Conservation (phyloP, 148 eudicot genomes). For the Camellia japonica region DNA sequence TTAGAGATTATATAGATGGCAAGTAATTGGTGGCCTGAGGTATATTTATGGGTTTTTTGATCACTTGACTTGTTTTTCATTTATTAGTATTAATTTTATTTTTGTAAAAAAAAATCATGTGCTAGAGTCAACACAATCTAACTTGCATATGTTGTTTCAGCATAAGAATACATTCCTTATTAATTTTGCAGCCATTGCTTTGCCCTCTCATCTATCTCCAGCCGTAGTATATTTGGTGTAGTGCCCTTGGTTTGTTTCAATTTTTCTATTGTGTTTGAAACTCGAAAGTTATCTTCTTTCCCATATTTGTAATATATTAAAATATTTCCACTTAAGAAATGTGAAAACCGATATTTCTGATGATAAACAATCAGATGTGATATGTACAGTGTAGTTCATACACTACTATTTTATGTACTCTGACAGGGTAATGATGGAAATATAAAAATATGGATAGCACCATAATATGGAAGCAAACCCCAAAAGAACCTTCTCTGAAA, state of each 20-base stretch:
- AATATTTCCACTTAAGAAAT: neutral
- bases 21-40: no score
- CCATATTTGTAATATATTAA: neutral
- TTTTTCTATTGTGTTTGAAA: constrained; percentile 1
- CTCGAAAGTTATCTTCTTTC: neutral
- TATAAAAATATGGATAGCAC: neutral
- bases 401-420: no score
- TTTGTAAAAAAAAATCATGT: neutral
- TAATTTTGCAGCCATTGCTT: neutral
- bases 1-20: neutral
- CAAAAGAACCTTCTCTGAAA: no score
- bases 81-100: no score
- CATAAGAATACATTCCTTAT: neutral
- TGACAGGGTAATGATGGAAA: neutral
- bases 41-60: no score
- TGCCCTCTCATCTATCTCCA: neutral
- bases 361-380: no score
- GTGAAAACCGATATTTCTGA: neutral
- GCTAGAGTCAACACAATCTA: neutral
- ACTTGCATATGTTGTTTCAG: neutral
- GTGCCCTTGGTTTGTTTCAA: neutral
- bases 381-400: no score
- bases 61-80: no score
- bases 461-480: no score
- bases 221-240: neutral